Conservation (phyloP, 2,329 filamentous ascomycete genomes). For the Aspergillus unguis region DNA sequence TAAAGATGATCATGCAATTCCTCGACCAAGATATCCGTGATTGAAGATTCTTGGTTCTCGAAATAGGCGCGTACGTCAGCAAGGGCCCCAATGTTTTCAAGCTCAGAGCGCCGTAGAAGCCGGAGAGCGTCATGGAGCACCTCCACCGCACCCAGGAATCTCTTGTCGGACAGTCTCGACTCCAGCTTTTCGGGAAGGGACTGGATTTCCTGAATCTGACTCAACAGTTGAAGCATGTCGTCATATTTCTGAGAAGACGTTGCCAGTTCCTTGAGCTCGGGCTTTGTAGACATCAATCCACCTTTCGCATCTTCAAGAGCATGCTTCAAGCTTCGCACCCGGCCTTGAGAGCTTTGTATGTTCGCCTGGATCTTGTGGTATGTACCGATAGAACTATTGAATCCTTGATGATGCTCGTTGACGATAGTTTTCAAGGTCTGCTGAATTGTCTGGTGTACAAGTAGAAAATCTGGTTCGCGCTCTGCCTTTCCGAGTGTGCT, state of each 20-base stretch:
- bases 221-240: conserved; percentile 76
- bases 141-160: conserved; percentile 88
- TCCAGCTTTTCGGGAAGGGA: conserved; percentile 89
- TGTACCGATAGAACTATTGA: conserved; percentile 97
- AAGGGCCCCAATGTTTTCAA: conserved; percentile 87
- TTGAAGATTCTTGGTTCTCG: conserved; percentile 82
- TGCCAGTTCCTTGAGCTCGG: conserved; percentile 86
- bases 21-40: conserved; percentile 95
- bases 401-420: conserved; percentile 97
- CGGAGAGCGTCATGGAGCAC: conserved; percentile 83
- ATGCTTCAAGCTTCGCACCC: conserved; percentile 77
- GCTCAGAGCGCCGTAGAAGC: conserved; percentile 77
- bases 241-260: conserved; percentile 87
- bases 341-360: conserved; percentile 81
- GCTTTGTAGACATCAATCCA: conserved; percentile 79
- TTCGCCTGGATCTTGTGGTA: conserved; percentile 98
- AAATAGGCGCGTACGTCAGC: conserved; percentile 83
- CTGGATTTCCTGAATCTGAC: conserved; percentile 82
- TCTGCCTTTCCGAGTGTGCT: conserved; percentile 90
- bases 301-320: conserved; percentile 77
- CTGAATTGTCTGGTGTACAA: conserved; percentile 84
- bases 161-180: conserved; percentile 91
- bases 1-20: conserved; percentile 97
- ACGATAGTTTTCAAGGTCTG: conserved; percentile 90
- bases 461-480: conserved; percentile 79